These are phyloP conservation scores for Leucosporidium creatinivorum DNA, from an alignment of 768 basidiomycete species.

Conservation along the genomic window DNA sequence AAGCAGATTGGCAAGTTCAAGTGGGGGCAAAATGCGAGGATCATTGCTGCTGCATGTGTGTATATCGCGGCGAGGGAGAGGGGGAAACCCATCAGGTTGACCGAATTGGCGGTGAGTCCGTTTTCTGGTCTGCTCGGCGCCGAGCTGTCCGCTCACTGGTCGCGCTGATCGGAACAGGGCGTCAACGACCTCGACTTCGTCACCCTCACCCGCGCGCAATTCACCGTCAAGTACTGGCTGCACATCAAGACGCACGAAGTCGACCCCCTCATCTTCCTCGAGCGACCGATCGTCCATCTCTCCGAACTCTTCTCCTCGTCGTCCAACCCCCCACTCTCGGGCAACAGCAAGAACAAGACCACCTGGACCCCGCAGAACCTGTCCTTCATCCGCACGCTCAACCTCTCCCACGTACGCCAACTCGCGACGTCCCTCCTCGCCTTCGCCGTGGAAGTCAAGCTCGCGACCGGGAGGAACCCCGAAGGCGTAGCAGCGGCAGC, in stretches of 20 bases:
- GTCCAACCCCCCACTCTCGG: neutral
- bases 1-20: constrained; percentile 10
- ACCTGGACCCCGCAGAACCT: constrained; percentile 1
- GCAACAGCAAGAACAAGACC: neutral
- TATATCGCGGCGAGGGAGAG: constrained; percentile 15
- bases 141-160: no score
- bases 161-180: neutral
- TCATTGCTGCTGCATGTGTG: constrained; percentile 20
- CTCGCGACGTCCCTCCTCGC: constrained; percentile 22
- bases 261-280: constrained; percentile 26
- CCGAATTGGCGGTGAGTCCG: constrained; percentile 18
- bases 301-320: constrained; percentile 8
- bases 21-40: constrained; percentile 17
- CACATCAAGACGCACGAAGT: neutral
- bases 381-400: constrained; percentile 10
- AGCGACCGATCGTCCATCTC: constrained; percentile 24
- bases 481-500: constrained; percentile 15
- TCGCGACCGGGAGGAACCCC: neutral
- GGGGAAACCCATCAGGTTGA: constrained; percentile 6
- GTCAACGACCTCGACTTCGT: constrained; percentile 7
- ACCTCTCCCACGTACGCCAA: constrained; percentile 15
- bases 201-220: constrained; percentile 24
- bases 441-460: neutral
- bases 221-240: constrained; percentile 14
- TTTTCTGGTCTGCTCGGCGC: neutral